Percentiles rank a stretch among this genome's conserved stretches.
Evolutionary conservation across 108 stramenopile species (phyloP).

Genomic region (Conticribra weissflogii): DNA sequence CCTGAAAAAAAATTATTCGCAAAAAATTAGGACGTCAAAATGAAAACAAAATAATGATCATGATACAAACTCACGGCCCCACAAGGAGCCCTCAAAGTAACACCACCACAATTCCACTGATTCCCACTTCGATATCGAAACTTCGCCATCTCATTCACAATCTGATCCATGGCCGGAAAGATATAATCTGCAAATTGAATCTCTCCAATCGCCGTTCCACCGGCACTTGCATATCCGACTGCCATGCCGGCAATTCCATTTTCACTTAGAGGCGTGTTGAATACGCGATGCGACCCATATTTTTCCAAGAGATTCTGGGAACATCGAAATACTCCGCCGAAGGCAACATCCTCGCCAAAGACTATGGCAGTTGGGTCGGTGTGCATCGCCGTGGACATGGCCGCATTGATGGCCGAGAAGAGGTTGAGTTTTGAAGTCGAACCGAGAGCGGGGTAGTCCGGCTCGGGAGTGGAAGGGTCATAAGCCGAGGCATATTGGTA

Average conservation of each 20-base stretch:
- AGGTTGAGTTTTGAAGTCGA: conserved; percentile 59
- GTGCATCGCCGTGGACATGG: conserved; percentile 66
- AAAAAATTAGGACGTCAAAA: too few species aligned
- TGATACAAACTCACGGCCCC: conserved; percentile 93
- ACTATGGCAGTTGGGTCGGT: conserved; percentile 80
- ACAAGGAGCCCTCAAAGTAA: conserved; percentile 92
- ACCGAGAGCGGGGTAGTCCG: conserved; percentile 30
- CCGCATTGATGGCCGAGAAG: conserved; percentile 81
- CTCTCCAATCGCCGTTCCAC: conserved; percentile 97
- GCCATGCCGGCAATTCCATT: conserved; percentile 95
- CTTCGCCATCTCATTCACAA: conserved; percentile 98
- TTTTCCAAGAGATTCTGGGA: conserved; percentile 65
- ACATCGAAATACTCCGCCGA: conserved; percentile 99
- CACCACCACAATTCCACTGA: conserved; percentile 97
- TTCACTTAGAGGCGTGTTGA: conserved; percentile 95
- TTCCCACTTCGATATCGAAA: conserved; percentile 92
- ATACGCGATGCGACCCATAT: conserved; percentile 90
- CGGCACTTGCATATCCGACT: conserved; percentile 94
- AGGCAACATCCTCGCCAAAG: conserved; percentile 98
- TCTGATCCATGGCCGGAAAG: conserved; percentile 96
- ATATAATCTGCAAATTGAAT: conserved; percentile 96
- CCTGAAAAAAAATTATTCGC: too few species aligned
- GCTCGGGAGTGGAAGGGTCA: conserved; percentile 8
- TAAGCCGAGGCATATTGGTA: not conserved
- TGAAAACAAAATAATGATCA: too few species aligned